Base-by-base conservation (phyloP, 148 eudicot species). In the Dianthus caryophyllus region DNA sequence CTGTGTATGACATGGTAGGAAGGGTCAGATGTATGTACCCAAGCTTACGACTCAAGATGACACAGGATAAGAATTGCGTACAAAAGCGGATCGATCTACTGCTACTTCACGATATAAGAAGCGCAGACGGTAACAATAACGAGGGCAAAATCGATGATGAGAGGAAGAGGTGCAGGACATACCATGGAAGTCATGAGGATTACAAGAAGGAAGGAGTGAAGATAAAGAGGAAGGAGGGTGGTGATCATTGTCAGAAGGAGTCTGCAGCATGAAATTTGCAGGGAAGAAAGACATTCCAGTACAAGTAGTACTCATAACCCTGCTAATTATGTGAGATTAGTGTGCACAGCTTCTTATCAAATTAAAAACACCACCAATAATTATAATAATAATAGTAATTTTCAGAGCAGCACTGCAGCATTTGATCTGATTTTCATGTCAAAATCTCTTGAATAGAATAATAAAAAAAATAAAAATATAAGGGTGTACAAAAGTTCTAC, bases 151-250 rank as follows among this genome's bases (percentile, higher is more conserved):
- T 9, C 38, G 38, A 33, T 9, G 44, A 41, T 41, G 44, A 41
- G 10, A 41, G 14, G 22, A 17, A 53, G 29, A 33, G 22, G 46
- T 50, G 71, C 38, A 33, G 53, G 60, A 17, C 21, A 9, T 79
- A 87, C 96, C 96, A 73, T 85, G 88, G 68, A 85, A 93, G 65
- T 92, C 89, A 70, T 89, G 96, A 69, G 89, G 80, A 50, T 76
- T 56, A 78, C 89, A 89, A 31, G 86, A 73, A 22, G 86, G 94
- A 30, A 89, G 80, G 50, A 82, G 66, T 0, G 84, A 80, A 52
- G 81, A 41, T 63, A 87, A 81, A 72, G 90, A 81, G 59, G 86
- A 36, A 30, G 88, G 78, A 50, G 64, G 79, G 2, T 77, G 83
- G 14, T 84, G 72, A 31, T 89, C 81, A 71, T 79, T 79, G 53